These are phyloP conservation scores for Plasmodium malariae DNA, from an alignment of 169 alveolate genomes.

Conservation along the genomic window DNA sequence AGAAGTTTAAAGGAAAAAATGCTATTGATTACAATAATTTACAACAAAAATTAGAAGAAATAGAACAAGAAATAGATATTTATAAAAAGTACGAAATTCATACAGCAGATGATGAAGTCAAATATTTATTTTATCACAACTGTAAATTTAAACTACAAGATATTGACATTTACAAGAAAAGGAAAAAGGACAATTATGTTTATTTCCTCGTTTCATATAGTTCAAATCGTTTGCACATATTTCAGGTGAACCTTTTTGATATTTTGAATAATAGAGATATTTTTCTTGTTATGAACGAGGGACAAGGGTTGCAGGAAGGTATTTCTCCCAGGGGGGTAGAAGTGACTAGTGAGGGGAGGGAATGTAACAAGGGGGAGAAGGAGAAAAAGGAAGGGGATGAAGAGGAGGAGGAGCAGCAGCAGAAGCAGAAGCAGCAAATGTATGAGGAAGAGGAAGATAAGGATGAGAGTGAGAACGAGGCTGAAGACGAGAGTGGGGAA, in stretches of 20 bases:
- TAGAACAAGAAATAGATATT: slow-evolving; percentile 32
- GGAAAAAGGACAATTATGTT: slow-evolving; percentile 36
- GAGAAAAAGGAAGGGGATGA: background rate
- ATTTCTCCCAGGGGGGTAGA: slow-evolving; percentile 38
- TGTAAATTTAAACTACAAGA: slow-evolving; percentile 60
- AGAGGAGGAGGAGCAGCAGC: background rate
- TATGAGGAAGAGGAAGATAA: slow-evolving; percentile 25
- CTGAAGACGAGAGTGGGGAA: slow-evolving; percentile 43
- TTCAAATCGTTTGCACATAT: slow-evolving; percentile 75
- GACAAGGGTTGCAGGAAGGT: slow-evolving; percentile 21
- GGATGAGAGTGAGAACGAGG: slow-evolving; percentile 35
- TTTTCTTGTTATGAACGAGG: slow-evolving; percentile 55
- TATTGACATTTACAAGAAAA: slow-evolving; percentile 49
- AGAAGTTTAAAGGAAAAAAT: slow-evolving; percentile 61
- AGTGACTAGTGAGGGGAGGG: background rate
- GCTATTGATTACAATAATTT: slow-evolving; percentile 32
- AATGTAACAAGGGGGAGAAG: slow-evolving; percentile 17
- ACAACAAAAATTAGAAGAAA: slow-evolving; percentile 13
- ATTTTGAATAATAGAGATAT: slow-evolving; percentile 64
- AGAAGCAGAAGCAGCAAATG: background rate
- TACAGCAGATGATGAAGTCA: slow-evolving; percentile 73
- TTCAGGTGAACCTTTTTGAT: slow-evolving; percentile 79
- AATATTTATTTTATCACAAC: slow-evolving; percentile 56
- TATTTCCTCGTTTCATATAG: slow-evolving; percentile 24
- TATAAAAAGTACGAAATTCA: slow-evolving; percentile 57